Evolutionary conservation across 768 basidiomycete genomes (phyloP).

Genomic region (Tephrocybe sp.): DNA sequence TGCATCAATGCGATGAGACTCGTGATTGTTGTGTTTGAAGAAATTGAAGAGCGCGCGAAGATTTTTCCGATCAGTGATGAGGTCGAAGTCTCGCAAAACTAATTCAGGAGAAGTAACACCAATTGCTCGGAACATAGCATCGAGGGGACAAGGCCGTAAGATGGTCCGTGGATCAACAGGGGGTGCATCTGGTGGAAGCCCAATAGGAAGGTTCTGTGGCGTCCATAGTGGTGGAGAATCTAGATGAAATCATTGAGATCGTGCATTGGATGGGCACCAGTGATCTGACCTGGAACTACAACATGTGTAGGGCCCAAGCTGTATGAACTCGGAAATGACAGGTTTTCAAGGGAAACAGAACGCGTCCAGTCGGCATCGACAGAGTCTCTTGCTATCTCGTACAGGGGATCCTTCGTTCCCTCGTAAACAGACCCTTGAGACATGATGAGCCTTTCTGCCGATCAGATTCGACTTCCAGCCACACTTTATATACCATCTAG

Average conservation of each 20-base stretch:
- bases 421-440: conserved; percentile 13
- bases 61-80: conserved; percentile 20
- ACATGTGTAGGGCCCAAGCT: conserved; percentile 15
- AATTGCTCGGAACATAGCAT: conserved; percentile 15
- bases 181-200: conserved; percentile 9
- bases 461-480: too few relatives aligned
- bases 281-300: conserved; percentile 13
- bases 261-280: neutral
- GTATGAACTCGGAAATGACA: conserved; percentile 13
- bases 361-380: conserved; percentile 3
- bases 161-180: conserved; percentile 14
- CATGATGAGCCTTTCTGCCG: conserved; percentile 7
- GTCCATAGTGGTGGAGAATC: conserved; percentile 18
- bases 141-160: conserved; percentile 15
- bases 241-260: neutral
- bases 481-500: too few relatives aligned
- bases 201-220: conserved; percentile 14
- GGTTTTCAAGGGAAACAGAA: conserved; percentile 12
- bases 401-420: conserved; percentile 6
- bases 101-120: conserved; percentile 13
- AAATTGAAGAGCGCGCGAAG: conserved; percentile 19
- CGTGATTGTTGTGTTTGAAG: neutral
- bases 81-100: conserved; percentile 13
- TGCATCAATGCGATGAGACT: conserved; percentile 17
- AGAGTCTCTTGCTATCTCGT: conserved; percentile 3